phyloP scores from a whole-genome alignment of 2,329 filamentous ascomycete species.

The Neophaeococcomyces aloes region DNA sequence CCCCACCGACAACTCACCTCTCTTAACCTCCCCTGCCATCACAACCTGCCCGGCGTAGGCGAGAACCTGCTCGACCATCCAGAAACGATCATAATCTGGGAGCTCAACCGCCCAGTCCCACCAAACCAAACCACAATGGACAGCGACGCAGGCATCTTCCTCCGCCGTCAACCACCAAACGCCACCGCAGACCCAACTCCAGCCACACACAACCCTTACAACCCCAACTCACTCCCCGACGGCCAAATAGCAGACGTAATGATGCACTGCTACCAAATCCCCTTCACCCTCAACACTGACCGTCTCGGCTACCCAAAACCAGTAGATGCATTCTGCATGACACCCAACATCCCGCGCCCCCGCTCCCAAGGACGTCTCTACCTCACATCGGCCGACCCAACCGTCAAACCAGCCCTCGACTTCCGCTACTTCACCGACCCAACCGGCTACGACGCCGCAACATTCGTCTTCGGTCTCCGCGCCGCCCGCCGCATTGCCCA shows the following conservation, averaged over 20 bases:
- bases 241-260: constrained; percentile 74
- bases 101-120: constrained; percentile 68
- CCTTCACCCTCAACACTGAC: constrained; percentile 76
- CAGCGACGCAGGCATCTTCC: constrained; percentile 79
- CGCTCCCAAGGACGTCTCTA: constrained; percentile 68
- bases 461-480: constrained; percentile 65
- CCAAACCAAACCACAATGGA: constrained; percentile 80
- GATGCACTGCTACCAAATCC: constrained; percentile 97
- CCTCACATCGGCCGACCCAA: constrained; percentile 64
- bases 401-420: constrained; percentile 70
- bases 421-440: constrained; percentile 85
- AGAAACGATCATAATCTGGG: constrained; percentile 60
- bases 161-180: constrained; percentile 64
- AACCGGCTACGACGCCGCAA: constrained; percentile 74
- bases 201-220: constrained; percentile 30
- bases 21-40: constrained; percentile 47
- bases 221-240: constrained; percentile 46
- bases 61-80: constrained; percentile 57
- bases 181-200: constrained; percentile 45
- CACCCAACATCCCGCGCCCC: constrained; percentile 77
- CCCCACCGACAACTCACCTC: constrained; percentile 41
- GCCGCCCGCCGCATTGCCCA: constrained; percentile 67
- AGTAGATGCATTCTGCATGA: constrained; percentile 82
- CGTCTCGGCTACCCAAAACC: constrained; percentile 64
- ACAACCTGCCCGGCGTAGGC: constrained; percentile 51